Evolutionary conservation across 805 yeast genomes (phyloP).

Genomic region (Scheffersomyces lignosus): DNA sequence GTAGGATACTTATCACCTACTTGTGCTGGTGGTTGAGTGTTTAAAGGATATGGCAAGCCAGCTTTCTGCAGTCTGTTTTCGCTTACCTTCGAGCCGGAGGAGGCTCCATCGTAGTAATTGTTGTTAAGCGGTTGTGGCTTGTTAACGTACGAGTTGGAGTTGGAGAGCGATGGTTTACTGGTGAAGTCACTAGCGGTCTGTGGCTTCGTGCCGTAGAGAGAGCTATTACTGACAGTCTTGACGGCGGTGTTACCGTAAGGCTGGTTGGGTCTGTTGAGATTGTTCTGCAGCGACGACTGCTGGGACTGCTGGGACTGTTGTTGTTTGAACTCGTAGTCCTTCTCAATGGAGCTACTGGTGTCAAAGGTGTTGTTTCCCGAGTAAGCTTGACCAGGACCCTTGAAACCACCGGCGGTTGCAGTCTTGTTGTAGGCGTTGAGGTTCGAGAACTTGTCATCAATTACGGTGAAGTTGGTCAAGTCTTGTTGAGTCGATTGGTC

Average conservation of each 20-base stretch:
- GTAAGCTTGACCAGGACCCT: conserved; percentile 8
- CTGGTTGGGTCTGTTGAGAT: conserved; percentile 1
- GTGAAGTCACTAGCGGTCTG: conserved; percentile 37
- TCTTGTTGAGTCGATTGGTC: conserved; percentile 14
- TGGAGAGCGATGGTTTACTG: conserved; percentile 6
- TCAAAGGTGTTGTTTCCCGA: conserved; percentile 1
- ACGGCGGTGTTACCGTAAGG: conserved; percentile 2
- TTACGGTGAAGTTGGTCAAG: conserved; percentile 12
- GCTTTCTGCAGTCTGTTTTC: conserved; percentile 10
- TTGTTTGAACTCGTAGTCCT: conserved; percentile 24
- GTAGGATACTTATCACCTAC: conserved; percentile 8
- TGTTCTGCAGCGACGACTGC: no score
- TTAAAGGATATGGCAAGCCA: neutral
- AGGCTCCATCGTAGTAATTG: conserved; percentile 39
- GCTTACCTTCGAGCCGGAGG: conserved; percentile 17
- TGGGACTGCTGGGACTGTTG: conserved; percentile 1
- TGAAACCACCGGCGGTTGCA: conserved; percentile 20
- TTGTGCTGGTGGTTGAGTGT: conserved; percentile 21
- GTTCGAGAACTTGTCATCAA: conserved; percentile 21
- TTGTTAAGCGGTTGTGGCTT: no score
- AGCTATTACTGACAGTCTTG: conserved; percentile 9
- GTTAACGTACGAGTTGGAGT: conserved; percentile 10
- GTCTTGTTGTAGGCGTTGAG: conserved; percentile 14
- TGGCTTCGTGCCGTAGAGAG: conserved; percentile 32
- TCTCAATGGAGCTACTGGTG: conserved; percentile 6